phyloP scores from a whole-genome alignment of 1,284 basidiomycete genomes.

The Ustilago cynodontis region DNA sequence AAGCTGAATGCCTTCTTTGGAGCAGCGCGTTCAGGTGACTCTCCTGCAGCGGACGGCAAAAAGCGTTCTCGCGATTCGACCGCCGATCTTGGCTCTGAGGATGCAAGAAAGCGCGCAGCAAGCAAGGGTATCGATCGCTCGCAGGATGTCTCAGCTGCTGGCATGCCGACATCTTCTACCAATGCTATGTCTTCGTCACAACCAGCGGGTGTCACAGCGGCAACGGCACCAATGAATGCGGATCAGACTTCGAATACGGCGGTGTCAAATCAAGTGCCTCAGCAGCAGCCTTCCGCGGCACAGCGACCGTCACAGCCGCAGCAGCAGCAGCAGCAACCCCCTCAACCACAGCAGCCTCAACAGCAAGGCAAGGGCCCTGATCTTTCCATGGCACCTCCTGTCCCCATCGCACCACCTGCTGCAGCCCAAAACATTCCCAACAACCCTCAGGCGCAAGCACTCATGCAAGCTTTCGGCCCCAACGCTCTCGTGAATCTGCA shows the following conservation, averaged over 20 bases:
- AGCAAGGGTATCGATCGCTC: constrained; percentile 23
- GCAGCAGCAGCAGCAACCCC: constrained; percentile 1
- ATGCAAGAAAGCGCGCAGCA: constrained; percentile 22
- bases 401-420: constrained; percentile 31
- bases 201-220: constrained; percentile 3
- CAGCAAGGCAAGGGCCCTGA: constrained; percentile 29
- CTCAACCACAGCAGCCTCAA: constrained; percentile 11
- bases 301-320: constrained; percentile 9
- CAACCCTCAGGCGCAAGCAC: constrained; percentile 53
- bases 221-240: neutral
- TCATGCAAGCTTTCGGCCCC: constrained; percentile 58
- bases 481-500: constrained; percentile 57
- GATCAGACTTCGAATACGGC: constrained; percentile 3
- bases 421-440: constrained; percentile 32
- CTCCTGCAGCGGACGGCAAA: constrained; percentile 23
- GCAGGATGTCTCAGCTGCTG: constrained; percentile 23
- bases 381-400: constrained; percentile 39
- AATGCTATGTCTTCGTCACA: constrained; percentile 9
- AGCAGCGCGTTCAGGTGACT: neutral
- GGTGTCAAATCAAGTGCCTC: neutral
- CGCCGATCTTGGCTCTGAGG: constrained; percentile 17
- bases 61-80: constrained; percentile 34
- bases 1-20: constrained; percentile 36
- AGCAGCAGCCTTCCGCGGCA: neutral
- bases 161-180: constrained; percentile 21